Percentiles rank a stretch among this genome's conserved stretches.
phyloP scores from a whole-genome alignment of 2,329 filamentous ascomycete species.

The Ophiostoma ips region DNA sequence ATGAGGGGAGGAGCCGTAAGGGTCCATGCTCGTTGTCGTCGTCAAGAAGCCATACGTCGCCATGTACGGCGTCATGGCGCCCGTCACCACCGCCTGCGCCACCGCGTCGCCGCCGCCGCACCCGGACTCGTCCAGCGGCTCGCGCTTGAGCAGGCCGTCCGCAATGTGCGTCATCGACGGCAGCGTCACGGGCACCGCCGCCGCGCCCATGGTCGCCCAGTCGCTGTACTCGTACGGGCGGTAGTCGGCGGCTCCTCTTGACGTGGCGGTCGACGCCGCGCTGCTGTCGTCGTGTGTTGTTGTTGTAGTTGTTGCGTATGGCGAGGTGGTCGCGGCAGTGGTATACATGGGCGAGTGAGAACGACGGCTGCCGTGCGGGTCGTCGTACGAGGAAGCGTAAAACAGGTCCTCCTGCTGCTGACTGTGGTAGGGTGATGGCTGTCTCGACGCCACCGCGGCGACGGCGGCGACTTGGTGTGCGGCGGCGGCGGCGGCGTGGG shows the following conservation, averaged over 20 bases:
- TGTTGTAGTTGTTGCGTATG: not conserved
- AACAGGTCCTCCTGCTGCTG: slow-evolving; percentile 56
- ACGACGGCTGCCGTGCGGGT: slow-evolving; percentile 27
- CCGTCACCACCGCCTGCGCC: slow-evolving; percentile 21
- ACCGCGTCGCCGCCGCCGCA: not conserved
- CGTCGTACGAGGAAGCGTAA: slow-evolving; percentile 27
- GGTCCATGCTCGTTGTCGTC: slow-evolving; percentile 39
- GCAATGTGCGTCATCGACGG: slow-evolving; percentile 47
- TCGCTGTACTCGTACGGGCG: slow-evolving; percentile 35
- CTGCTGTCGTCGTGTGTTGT: no score
- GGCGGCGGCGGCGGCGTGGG: slow-evolving; percentile 19
- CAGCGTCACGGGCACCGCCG: slow-evolving; percentile 41
- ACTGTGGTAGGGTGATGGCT: slow-evolving; percentile 30
- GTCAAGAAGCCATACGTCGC: slow-evolving; percentile 48
- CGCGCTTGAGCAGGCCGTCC: slow-evolving; percentile 57
- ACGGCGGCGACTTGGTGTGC: slow-evolving; percentile 15
- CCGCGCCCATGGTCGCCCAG: slow-evolving; percentile 32
- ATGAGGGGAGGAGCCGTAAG: slow-evolving; percentile 60
- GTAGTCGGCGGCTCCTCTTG: not conserved
- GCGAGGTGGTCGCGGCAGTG: not conserved
- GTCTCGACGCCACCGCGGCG: no score
- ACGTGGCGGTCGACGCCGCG: no score
- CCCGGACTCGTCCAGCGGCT: slow-evolving; percentile 24
- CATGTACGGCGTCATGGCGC: slow-evolving; percentile 51
- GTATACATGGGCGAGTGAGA: slow-evolving; percentile 56